phyloP scores from a whole-genome alignment of 192 early-diverging fungal genomes.

The Dissophora ornata region DNA sequence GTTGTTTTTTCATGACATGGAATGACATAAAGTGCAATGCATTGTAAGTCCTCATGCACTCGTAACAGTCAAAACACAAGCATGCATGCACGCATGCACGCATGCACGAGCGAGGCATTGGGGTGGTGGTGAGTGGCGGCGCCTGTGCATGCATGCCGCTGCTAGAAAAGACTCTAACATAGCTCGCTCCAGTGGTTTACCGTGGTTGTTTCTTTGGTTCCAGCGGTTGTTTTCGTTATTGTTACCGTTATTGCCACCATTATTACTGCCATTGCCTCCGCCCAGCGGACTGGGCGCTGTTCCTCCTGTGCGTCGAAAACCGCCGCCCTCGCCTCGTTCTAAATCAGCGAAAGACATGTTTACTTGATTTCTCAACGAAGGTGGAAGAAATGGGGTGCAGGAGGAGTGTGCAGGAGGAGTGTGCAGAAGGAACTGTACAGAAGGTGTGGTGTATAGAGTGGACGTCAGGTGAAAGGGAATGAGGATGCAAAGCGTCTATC shows the following conservation, averaged over 20 bases:
- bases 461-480: no score
- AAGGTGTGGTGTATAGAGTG: no score
- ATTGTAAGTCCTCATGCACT: no score
- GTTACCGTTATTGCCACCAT: constrained; percentile 9
- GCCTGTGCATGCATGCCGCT: not conserved
- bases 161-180: no score
- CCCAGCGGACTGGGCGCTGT: constrained; percentile 21
- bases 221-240: constrained; percentile 17
- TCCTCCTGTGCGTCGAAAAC: constrained; percentile 18
- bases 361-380: not conserved
- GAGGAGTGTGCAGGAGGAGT: not conserved
- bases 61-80: no score
- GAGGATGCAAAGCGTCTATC: not conserved
- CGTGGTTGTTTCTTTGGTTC: constrained; percentile 12
- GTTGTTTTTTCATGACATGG: not conserved
- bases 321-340: constrained; percentile 61
- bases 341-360: constrained; percentile 77
- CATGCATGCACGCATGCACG: no score
- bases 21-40: no score
- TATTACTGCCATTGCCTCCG: not conserved
- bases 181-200: no score
- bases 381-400: constrained; percentile 3
- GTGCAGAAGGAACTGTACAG: no score
- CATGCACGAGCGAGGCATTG: no score
- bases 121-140: no score